A percentile compares a stretch with the other conserved stretches of the same genome.
These are phyloP conservation scores for Clonostachys rosea DNA, from an alignment of 2,329 filamentous ascomycete genomes.

Conservation along the genomic window DNA sequence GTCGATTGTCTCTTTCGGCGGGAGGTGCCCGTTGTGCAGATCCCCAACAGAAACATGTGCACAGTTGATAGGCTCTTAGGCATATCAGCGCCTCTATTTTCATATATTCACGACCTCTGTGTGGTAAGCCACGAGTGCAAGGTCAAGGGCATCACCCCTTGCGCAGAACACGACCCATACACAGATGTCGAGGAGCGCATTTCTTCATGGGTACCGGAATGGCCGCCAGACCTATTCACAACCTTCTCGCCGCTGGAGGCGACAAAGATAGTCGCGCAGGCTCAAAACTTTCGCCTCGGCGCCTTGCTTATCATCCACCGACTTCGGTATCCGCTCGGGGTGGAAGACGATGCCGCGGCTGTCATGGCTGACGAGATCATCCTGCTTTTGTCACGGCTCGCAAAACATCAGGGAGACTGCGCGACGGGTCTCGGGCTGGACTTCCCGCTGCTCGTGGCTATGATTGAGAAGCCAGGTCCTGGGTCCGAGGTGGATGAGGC, in stretches of 20 bases:
- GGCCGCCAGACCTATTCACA: neutral
- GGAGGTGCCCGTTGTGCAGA: slow-evolving; percentile 4
- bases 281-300: slow-evolving; percentile 4
- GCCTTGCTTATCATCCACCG: slow-evolving; percentile 8
- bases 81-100: too few species aligned
- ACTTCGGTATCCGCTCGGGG: slow-evolving; percentile 7
- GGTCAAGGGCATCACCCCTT: neutral
- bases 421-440: slow-evolving; percentile 5
- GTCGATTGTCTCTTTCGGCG: slow-evolving; percentile 7
- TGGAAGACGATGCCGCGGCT: slow-evolving; percentile 2
- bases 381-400: neutral
- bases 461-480: slow-evolving; percentile 3
- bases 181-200: slow-evolving; percentile 5
- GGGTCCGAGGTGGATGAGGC: too few species aligned
- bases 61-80: slow-evolving; percentile 4
- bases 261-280: slow-evolving; percentile 5
- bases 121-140: slow-evolving; percentile 3
- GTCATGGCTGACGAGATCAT: slow-evolving; percentile 4
- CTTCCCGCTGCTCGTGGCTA: slow-evolving; percentile 7
- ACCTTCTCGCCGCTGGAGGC: slow-evolving; percentile 2
- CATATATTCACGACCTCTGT: slow-evolving; percentile 4
- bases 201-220: slow-evolving; percentile 1
- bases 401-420: neutral
- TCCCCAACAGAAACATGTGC: neutral
- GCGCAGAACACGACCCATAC: slow-evolving; percentile 1